phyloP scores from a whole-genome alignment of 495 filamentous ascomycete genomes.

The Aspergillus heteromorphus region DNA sequence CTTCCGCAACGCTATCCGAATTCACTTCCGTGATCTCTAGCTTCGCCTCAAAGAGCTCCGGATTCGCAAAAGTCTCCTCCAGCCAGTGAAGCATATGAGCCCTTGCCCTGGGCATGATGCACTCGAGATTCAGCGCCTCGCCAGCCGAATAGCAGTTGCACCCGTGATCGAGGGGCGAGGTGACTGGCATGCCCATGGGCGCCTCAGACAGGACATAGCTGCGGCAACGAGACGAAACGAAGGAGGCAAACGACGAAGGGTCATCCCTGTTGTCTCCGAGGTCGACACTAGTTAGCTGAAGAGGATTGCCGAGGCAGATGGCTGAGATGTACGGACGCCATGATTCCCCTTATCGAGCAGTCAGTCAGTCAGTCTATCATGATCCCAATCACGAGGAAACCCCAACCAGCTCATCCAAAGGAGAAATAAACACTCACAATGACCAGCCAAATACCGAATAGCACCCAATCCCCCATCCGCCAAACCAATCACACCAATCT shows the following conservation, averaged over 20 bases:
- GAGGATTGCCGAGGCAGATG: slow-evolving; percentile 32
- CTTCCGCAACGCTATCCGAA: background rate
- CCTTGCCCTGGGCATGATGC: slow-evolving; percentile 38
- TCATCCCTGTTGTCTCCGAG: slow-evolving; percentile 7
- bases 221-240: slow-evolving; percentile 49
- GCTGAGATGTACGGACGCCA: slow-evolving; percentile 32
- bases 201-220: slow-evolving; percentile 53
- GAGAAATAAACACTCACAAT: slow-evolving; percentile 40
- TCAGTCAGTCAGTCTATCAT: too few relatives aligned
- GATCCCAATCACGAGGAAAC: too few relatives aligned
- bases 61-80: slow-evolving; percentile 26
- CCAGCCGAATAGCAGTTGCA: slow-evolving; percentile 48
- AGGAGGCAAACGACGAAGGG: slow-evolving; percentile 26
- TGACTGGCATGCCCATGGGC: slow-evolving; percentile 42
- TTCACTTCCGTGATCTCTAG: slow-evolving; percentile 10
- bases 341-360: slow-evolving; percentile 25
- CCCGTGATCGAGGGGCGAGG: slow-evolving; percentile 31
- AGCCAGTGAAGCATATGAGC: slow-evolving; percentile 39
- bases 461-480: slow-evolving; percentile 51
- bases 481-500: slow-evolving; percentile 61
- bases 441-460: slow-evolving; percentile 49
- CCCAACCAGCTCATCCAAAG: background rate
- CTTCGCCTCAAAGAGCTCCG: slow-evolving; percentile 23
- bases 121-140: slow-evolving; percentile 33
- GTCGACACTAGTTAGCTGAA: slow-evolving; percentile 17